These are phyloP conservation scores for Lentinula boryana DNA, from an alignment of 768 basidiomycete species.

Conservation along the genomic window DNA sequence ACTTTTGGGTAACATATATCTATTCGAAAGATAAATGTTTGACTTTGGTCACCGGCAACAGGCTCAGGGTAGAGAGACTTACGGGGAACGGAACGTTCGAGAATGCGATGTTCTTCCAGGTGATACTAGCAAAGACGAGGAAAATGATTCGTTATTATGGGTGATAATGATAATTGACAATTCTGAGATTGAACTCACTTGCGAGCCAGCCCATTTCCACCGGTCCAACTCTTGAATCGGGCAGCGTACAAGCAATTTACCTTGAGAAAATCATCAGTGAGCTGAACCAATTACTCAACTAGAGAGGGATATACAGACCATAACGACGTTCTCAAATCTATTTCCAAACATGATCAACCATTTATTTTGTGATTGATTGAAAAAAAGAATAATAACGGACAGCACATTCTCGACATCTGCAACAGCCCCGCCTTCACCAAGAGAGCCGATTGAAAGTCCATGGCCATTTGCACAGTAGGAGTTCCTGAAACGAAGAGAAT, in stretches of 20 bases:
- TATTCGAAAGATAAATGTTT: conserved; percentile 14
- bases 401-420: conserved; percentile 53
- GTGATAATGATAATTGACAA: too few relatives aligned
- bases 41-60: neutral
- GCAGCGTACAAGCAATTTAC: conserved; percentile 49
- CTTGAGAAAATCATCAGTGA: conserved; percentile 19
- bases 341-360: neutral
- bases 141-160: neutral
- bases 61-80: conserved; percentile 10
- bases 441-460: conserved; percentile 53
- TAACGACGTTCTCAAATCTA: conserved; percentile 39
- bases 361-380: neutral
- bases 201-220: conserved; percentile 50
- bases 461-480: conserved; percentile 53
- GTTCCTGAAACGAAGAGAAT: conserved; percentile 25
- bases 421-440: conserved; percentile 33
- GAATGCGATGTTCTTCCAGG: conserved; percentile 53
- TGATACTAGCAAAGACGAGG: conserved; percentile 33
- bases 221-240: conserved; percentile 67
- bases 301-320: conserved; percentile 23
- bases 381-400: conserved; percentile 22
- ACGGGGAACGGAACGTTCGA: conserved; percentile 51
- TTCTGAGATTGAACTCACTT: conserved; percentile 31
- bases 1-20: conserved; percentile 65
- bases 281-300: too few relatives aligned